These are phyloP conservation scores for Epicoccum sorghinum DNA, from an alignment of 2,329 filamentous ascomycete species.

Conservation along the genomic window DNA sequence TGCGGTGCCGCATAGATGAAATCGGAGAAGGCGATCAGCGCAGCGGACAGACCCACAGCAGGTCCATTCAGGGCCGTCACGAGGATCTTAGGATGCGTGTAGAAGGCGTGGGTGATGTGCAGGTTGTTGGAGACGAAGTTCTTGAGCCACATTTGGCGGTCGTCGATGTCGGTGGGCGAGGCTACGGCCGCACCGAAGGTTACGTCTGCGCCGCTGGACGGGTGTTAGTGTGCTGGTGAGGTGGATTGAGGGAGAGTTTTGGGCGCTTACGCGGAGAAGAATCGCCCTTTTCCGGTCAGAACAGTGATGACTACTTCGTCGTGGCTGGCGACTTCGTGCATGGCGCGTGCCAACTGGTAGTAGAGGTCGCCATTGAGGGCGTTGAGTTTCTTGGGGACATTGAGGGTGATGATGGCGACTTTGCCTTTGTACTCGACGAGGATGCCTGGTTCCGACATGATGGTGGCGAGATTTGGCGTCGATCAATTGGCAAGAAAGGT, in stretches of 20 bases:
- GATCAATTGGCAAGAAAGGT: no score
- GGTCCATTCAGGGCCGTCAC: conserved; percentile 91
- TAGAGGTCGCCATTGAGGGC: conserved; percentile 76
- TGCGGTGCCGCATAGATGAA: conserved; percentile 86
- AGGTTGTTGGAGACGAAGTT: conserved; percentile 85
- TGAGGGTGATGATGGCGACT: conserved; percentile 84
- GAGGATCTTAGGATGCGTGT: conserved; percentile 92
- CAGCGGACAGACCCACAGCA: conserved; percentile 84
- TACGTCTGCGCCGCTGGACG: conserved; percentile 78
- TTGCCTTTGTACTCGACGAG: conserved; percentile 69
- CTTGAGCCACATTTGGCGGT: conserved; percentile 66
- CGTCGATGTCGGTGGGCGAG: conserved; percentile 44
- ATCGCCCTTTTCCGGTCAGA: conserved; percentile 77
- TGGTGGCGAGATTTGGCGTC: neutral
- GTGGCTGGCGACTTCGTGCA: conserved; percentile 78
- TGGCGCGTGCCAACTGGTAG: conserved; percentile 73
- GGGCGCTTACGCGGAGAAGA: conserved; percentile 80
- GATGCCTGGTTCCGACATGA: conserved; percentile 56
- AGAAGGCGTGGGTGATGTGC: conserved; percentile 87
- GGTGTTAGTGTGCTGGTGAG: conserved; percentile 1
- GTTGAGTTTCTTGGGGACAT: conserved; percentile 86
- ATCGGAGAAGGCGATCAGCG: conserved; percentile 81
- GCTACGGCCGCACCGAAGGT: conserved; percentile 55
- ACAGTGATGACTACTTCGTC: conserved; percentile 86
- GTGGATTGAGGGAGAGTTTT: neutral